Evolutionary conservation across 2,329 filamentous ascomycete genomes (phyloP), one percentile per base, ranked within the genome.

Genomic region (Penicillium aurantiogriseum): DNA sequence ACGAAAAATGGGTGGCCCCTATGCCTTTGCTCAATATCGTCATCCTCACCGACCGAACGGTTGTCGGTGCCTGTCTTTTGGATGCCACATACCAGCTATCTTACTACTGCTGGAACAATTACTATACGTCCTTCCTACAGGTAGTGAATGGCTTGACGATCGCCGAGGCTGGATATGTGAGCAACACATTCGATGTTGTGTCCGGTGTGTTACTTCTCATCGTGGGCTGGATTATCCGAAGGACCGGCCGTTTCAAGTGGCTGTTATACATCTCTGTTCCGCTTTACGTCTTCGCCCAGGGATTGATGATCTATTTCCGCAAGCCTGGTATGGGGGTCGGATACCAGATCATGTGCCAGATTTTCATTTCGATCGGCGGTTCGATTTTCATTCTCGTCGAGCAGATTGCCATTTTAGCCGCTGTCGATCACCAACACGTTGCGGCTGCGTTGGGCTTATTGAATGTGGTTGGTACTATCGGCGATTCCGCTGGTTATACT

Each of bases 231-330:
- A 76, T 76, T 55, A 77, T 85, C 59, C 80, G 75, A 64, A 70
- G 63, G 38, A 81, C 78, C 4, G 80, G 79, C 13, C 78, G 76
- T 36, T 83, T 82, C 75, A 83, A 83, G 68, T 80, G 76, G 64
- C 61, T 81, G 1, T 70, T 83, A 3, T 82, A 72, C 63, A 79
- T 83, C 49, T 80, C 78, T n/a, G 74, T 84, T 2, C 83, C 83
- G 1, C 60, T 85, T 9, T 80, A 77, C 46, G 76, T 83, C 36
- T 74, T 85, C 1, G 80, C 79, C 3, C 75, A 79, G 7, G 81
- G 81, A 0, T 72, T 84, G 21, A 83, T 85, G 80, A 81, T 85
- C 62, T 70, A 81, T 54, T 84, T 84, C 74, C 80, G 82, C 7
- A 74, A 51, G 3, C 63, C 63, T 2, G 77, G 57, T 76, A 80